Evolutionary conservation across 257 asterid genomes (phyloP), one percentile per base, ranked within the genome.

Genomic region (Fraxinus americana): DNA sequence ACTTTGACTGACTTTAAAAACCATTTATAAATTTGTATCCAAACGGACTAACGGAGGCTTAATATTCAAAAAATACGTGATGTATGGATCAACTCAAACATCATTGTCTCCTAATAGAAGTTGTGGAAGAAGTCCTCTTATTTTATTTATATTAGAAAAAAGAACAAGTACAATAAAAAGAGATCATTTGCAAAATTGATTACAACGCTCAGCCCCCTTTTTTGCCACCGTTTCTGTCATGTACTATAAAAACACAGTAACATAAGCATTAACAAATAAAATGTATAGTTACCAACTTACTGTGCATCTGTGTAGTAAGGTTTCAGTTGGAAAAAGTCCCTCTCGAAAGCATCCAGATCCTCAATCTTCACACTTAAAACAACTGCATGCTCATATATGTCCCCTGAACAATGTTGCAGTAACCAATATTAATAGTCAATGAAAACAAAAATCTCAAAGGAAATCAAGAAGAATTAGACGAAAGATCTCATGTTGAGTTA

Each of bases 221-320:
- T 52, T 21, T 67, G 32, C 25, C 43, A 68, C 25, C 66, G 3
- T 57, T 7, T 19, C 25, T 8, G 25, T 21, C 12, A 21, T 59
- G 25, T n/a, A 59, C 67, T 59, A 13, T 21, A 21, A 9, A 59
- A 59, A 48, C 65, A 54, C 1, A 27, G n/a, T 54, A 54, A 54
- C 10, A 19, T 54, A 11, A 54, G 65, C 65, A 54, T 48, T 1
- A 3, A 59, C 23, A 59, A 9, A 2, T n/a, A 59, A 59, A n/a
- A 8, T 59, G 12, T 23, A 6, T 19, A 27, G 36, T 11, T 25
- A 63, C 19, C 14, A 9, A 23, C 32, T 85, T 88, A 96, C 98
- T 93, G 82, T 74, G 97, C 90, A 86, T 96, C 97, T 13, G 97
- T 93, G 71, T 96, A 96, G 83, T 93, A 96, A 59, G 99, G 97